Percentiles rank a stretch among this genome's conserved stretches.
Conservation (phyloP, 2,329 filamentous ascomycete species). For the Fonsecaea multimorphosa region DNA sequence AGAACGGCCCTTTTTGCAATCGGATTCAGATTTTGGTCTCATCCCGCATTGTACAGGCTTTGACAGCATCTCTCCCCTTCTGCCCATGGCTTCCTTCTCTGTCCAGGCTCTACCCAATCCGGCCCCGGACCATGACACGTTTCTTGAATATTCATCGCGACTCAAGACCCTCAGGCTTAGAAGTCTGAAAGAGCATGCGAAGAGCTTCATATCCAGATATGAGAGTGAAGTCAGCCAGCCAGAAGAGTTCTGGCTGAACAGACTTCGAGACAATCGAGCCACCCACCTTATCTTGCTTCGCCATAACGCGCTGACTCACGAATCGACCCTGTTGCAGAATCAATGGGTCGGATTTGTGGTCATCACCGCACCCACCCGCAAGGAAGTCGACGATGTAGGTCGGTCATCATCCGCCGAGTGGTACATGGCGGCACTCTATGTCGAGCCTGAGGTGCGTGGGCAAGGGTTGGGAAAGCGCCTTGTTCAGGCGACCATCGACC, state of each 20-base stretch:
- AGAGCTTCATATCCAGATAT: slow-evolving; percentile 43
- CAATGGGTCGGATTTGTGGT: slow-evolving; percentile 45
- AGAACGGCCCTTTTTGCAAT: neutral
- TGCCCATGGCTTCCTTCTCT: slow-evolving; percentile 25
- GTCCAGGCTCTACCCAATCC: slow-evolving; percentile 24
- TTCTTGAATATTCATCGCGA: slow-evolving; percentile 27
- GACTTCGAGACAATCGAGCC: slow-evolving; percentile 41
- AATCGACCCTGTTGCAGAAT: slow-evolving; percentile 23
- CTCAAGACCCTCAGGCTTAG: slow-evolving; percentile 40
- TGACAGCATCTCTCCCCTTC: neutral
- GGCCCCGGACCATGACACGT: slow-evolving; percentile 19
- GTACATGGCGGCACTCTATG: slow-evolving; percentile 30
- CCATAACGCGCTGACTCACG: slow-evolving; percentile 2
- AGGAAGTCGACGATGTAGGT: neutral
- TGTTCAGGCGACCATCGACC: slow-evolving; percentile 30
- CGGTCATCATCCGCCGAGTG: slow-evolving; percentile 14
- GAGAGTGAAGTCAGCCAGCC: slow-evolving; percentile 41
- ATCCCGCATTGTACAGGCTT: neutral
- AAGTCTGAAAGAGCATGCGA: slow-evolving; percentile 41
- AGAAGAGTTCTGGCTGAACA: slow-evolving; percentile 41
- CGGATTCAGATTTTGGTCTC: neutral
- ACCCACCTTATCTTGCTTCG: slow-evolving; percentile 42
- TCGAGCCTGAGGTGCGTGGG: slow-evolving; percentile 27
- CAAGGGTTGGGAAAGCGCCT: slow-evolving; percentile 31
- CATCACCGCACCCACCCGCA: slow-evolving; percentile 38